Percentiles rank a stretch among this genome's conserved stretches.
Conservation (phyloP, 2,329 filamentous ascomycete genomes). For the Helminthosporium solani region DNA sequence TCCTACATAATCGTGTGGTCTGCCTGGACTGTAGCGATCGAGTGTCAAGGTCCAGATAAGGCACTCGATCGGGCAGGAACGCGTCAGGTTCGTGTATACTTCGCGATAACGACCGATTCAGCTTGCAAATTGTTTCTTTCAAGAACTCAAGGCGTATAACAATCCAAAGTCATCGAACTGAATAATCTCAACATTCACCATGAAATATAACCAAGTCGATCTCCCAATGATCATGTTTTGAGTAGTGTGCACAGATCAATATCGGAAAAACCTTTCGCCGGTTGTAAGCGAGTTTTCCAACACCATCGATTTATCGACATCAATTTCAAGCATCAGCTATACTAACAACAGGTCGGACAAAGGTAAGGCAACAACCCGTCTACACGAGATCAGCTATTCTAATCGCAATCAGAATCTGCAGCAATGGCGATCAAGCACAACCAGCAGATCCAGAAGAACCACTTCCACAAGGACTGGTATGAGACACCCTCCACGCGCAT, state of each 20-base stretch:
- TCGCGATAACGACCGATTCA: background rate
- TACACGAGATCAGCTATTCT: slow-evolving; percentile 4
- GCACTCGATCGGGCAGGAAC: background rate
- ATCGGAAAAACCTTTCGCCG: slow-evolving; percentile 24
- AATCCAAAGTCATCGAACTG: too few relatives aligned
- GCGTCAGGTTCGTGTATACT: background rate
- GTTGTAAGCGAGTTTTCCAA: slow-evolving; percentile 18
- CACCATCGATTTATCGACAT: slow-evolving; percentile 13
- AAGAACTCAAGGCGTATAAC: background rate
- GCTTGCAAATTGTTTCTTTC: background rate
- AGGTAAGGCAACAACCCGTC: slow-evolving; percentile 23
- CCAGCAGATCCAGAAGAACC: slow-evolving; percentile 96
- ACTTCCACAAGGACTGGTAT: slow-evolving; percentile 62
- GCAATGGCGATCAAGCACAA: slow-evolving; percentile 96
- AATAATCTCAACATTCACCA: too few relatives aligned
- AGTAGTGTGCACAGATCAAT: slow-evolving; percentile 2
- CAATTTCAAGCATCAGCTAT: slow-evolving; percentile 20
- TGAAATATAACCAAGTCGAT: too few relatives aligned
- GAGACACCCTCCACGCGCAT: slow-evolving; percentile 14
- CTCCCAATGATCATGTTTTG: too few relatives aligned
- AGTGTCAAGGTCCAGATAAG: background rate
- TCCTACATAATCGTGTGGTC: background rate
- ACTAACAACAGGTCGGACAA: slow-evolving; percentile 38
- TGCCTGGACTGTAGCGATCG: background rate
- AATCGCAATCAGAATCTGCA: slow-evolving; percentile 29